Conservation (phyloP, 148 eudicot species). For the Amaranthus hypochondriacus region DNA sequence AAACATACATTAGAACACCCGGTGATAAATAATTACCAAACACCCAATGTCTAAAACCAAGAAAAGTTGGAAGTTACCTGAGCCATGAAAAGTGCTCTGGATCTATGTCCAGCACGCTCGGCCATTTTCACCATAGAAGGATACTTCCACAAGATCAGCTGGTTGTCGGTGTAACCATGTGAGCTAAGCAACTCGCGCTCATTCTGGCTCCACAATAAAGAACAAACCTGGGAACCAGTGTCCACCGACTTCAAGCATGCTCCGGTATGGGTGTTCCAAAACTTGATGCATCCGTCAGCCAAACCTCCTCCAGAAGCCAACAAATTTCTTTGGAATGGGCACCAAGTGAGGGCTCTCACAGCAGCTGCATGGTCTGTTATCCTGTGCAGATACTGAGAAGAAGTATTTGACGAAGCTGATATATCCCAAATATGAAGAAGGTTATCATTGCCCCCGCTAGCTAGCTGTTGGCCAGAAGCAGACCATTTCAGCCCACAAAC, state of each 20-base stretch:
- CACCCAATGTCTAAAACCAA: neutral
- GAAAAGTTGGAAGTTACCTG: slow-evolving; percentile 34
- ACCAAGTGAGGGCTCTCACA: slow-evolving; percentile 95
- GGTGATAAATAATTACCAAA: too few species aligned
- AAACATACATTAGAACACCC: neutral
- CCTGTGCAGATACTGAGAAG: slow-evolving; percentile 85
- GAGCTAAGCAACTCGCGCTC: slow-evolving; percentile 89
- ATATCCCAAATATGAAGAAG: slow-evolving; percentile 89
- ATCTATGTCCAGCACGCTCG: slow-evolving; percentile 89
- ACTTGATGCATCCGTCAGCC: slow-evolving; percentile 74
- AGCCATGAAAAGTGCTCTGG: slow-evolving; percentile 90
- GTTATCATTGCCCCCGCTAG: slow-evolving; percentile 90
- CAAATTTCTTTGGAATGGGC: slow-evolving; percentile 89
- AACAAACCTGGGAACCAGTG: slow-evolving; percentile 89
- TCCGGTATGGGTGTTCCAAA: slow-evolving; percentile 98
- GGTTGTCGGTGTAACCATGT: slow-evolving; percentile 89
- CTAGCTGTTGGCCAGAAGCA: slow-evolving; percentile 79
- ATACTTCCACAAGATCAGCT: slow-evolving; percentile 90
- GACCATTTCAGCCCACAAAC: slow-evolving; percentile 96
- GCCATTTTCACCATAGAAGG: slow-evolving; percentile 94
- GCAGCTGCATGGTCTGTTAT: slow-evolving; percentile 94
- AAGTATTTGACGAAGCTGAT: slow-evolving; percentile 65
- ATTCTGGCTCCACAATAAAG: slow-evolving; percentile 85
- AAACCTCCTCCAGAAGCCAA: slow-evolving; percentile 94
- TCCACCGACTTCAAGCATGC: slow-evolving; percentile 84